Evolutionary conservation across 345 rosid genomes (phyloP).

Genomic region (Litchi chinensis): DNA sequence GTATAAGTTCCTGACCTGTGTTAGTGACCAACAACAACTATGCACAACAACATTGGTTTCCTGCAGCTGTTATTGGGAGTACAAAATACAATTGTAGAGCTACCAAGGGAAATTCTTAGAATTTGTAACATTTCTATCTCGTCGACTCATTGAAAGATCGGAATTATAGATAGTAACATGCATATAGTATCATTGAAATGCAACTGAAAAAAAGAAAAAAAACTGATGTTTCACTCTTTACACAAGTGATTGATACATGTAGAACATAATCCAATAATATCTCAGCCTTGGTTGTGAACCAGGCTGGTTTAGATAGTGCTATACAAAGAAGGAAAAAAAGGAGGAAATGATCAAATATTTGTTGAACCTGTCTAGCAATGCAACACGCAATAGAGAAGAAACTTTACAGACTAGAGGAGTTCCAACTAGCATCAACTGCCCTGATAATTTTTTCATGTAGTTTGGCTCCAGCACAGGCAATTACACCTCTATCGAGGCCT

Average conservation of each 20-base stretch:
- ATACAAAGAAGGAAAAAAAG: neutral
- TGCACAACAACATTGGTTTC: neutral
- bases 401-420: conserved; percentile 47
- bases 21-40: neutral
- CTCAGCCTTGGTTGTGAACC: too few relatives aligned
- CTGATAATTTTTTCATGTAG: conserved; percentile 46
- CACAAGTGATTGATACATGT: neutral
- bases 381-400: neutral
- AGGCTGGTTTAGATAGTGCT: neutral
- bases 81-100: neutral
- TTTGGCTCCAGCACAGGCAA: conserved; percentile 45
- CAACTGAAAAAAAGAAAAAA: neutral
- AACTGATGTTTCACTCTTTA: neutral
- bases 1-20: neutral
- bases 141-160: neutral
- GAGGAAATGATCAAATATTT: neutral
- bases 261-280: neutral
- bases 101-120: neutral
- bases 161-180: neutral
- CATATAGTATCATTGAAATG: neutral
- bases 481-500: conserved; percentile 55
- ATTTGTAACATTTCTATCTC: too few relatives aligned
- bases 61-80: neutral
- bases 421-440: conserved; percentile 64
- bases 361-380: neutral